Conservation (phyloP, 2,329 filamentous ascomycete genomes). For the Hypoxylon sp. region DNA sequence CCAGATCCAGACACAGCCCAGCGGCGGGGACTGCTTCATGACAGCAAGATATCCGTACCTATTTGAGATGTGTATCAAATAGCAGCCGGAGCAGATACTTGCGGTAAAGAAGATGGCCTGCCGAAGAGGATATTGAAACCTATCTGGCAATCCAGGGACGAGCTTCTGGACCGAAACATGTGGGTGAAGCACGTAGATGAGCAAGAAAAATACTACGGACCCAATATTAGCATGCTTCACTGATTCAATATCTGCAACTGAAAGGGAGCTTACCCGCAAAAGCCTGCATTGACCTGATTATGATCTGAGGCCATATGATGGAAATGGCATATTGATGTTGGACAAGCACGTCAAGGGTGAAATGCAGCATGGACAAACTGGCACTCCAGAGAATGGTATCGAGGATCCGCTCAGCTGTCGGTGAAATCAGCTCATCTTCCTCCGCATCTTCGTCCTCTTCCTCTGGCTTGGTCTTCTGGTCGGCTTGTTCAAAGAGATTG, state of each 20-base stretch:
- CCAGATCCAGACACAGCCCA: slow-evolving; percentile 94
- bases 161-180: slow-evolving; percentile 58
- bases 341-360: slow-evolving; percentile 80
- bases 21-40: slow-evolving; percentile 89
- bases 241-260: not conserved
- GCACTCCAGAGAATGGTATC: slow-evolving; percentile 66
- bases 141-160: slow-evolving; percentile 57
- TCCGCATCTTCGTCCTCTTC: slow-evolving; percentile 50
- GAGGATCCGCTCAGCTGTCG: slow-evolving; percentile 59
- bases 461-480: slow-evolving; percentile 47
- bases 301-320: slow-evolving; percentile 66
- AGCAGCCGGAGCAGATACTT: slow-evolving; percentile 72
- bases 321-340: slow-evolving; percentile 79
- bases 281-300: slow-evolving; percentile 60
- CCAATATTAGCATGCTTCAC: slow-evolving; percentile 4
- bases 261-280: slow-evolving; percentile 56
- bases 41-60: slow-evolving; percentile 81
- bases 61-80: slow-evolving; percentile 84
- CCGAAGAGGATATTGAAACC: slow-evolving; percentile 57
- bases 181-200: slow-evolving; percentile 66
- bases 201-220: slow-evolving; percentile 59
- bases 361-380: slow-evolving; percentile 74
- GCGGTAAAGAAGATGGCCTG: slow-evolving; percentile 70
- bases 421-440: slow-evolving; percentile 47
- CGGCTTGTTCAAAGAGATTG: slow-evolving; percentile 62